phyloP scores from a whole-genome alignment of 2,329 filamentous ascomycete species.

The Calonectria multiphialidica region DNA sequence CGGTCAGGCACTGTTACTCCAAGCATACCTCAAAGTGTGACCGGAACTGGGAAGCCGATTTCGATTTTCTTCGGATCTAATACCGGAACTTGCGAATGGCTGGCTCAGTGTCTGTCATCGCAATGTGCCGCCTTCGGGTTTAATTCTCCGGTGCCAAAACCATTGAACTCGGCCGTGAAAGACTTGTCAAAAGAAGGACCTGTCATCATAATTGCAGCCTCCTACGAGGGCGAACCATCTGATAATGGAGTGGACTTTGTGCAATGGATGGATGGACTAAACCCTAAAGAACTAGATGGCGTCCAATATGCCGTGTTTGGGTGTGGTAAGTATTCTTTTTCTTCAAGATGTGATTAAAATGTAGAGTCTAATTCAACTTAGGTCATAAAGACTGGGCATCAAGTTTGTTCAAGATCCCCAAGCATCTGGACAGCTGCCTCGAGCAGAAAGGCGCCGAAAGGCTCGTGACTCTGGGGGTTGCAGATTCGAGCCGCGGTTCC shows the following conservation, averaged over 20 bases:
- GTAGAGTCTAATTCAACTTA: background rate
- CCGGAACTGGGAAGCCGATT: background rate
- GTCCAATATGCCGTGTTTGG: background rate
- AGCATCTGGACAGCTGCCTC: background rate
- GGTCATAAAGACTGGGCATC: background rate
- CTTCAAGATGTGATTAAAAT: no score
- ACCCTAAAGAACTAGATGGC: background rate
- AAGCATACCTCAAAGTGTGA: background rate
- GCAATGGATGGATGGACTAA: background rate
- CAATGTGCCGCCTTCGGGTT: background rate
- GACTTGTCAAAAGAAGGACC: background rate
- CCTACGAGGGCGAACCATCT: background rate
- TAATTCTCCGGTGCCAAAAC: background rate
- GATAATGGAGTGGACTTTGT: background rate
- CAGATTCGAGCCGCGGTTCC: background rate
- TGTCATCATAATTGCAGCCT: background rate
- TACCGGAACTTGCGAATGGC: background rate
- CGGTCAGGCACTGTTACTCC: background rate
- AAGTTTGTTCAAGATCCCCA: background rate
- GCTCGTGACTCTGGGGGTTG: background rate
- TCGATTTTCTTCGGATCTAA: background rate
- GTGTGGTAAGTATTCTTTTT: background rate
- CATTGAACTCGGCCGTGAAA: background rate
- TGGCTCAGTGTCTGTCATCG: background rate
- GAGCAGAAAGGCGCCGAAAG: background rate